Percentiles rank a stretch among this genome's conserved stretches.
Evolutionary conservation across 192 early-diverging fungal species (phyloP).

Genomic region (Backusella westeae): DNA sequence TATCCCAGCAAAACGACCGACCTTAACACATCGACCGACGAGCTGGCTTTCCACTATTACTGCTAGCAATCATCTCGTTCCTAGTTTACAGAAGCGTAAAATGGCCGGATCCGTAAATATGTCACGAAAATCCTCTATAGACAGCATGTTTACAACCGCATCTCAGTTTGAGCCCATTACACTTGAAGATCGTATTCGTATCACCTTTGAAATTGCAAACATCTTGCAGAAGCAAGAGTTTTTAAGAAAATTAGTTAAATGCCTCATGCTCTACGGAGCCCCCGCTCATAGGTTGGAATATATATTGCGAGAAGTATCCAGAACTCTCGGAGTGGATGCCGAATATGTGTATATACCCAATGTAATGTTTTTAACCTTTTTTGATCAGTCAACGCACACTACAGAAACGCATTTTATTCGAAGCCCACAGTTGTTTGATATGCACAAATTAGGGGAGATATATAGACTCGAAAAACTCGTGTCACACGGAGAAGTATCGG

Average conservation of each 20-base stretch:
- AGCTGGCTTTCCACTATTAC: conserved; percentile 28
- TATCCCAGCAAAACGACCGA: not conserved
- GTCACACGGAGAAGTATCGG: conserved; percentile 56
- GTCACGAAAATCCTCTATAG: conserved; percentile 27
- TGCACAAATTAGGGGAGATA: conserved; percentile 63
- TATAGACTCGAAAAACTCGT: conserved; percentile 64
- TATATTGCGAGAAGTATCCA: conserved; percentile 60
- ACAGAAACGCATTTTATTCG: conserved; percentile 76
- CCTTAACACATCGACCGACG: conserved; percentile 15
- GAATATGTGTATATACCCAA: conserved; percentile 69
- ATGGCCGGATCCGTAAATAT: not conserved
- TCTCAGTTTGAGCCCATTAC: conserved; percentile 38
- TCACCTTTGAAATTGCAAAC: conserved; percentile 60
- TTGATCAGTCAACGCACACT: conserved; percentile 67
- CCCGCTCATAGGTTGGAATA: conserved; percentile 68
- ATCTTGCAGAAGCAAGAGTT: conserved; percentile 71
- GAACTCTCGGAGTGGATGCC: conserved; percentile 58
- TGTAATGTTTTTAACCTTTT: conserved; percentile 70
- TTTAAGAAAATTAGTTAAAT: conserved; percentile 57
- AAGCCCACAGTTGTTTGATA: conserved; percentile 57
- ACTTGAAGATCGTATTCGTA: conserved; percentile 46
- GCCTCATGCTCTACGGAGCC: conserved; percentile 67
- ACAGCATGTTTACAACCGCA: conserved; percentile 33
- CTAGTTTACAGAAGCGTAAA: conserved; percentile 28
- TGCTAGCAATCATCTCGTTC: conserved; percentile 23